Conservation (phyloP, 495 filamentous ascomycete species). For the Cercophora samala region DNA sequence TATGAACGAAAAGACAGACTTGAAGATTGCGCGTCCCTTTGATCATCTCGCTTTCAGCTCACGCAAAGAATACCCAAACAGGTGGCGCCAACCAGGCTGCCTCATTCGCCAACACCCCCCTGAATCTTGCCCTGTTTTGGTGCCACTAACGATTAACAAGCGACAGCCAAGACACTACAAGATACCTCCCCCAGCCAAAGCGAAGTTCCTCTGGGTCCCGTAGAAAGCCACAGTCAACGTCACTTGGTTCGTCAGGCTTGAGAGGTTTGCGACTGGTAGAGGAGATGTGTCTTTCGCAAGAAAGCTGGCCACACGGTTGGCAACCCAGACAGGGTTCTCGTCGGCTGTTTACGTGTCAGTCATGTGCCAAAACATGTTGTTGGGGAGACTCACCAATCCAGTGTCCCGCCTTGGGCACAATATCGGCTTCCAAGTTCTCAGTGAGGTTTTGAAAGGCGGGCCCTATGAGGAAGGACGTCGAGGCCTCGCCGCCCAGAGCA, state of each 20-base stretch:
- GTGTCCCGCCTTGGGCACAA: constrained; percentile 29
- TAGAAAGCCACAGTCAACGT: background rate
- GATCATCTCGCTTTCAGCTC: background rate
- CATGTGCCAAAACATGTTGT: background rate
- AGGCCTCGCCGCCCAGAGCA: background rate
- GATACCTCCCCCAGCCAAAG: background rate
- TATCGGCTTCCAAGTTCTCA: constrained; percentile 23
- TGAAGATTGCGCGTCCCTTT: constrained; percentile 4
- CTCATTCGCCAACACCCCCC: constrained; percentile 6
- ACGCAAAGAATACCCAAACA: constrained; percentile 5
- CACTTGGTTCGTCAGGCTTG: background rate
- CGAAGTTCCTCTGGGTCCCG: background rate
- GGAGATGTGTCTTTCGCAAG: background rate
- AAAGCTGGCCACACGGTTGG: background rate
- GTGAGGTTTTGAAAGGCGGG: constrained; percentile 13
- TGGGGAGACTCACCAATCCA: constrained; percentile 27
- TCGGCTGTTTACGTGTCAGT: background rate
- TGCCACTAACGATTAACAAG: background rate
- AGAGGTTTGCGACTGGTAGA: background rate
- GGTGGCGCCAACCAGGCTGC: constrained; percentile 4
- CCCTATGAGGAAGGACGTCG: background rate
- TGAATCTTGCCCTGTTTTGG: background rate
- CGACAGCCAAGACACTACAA: background rate
- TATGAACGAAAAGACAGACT: background rate
- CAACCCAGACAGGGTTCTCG: background rate